Base-by-base conservation (phyloP, 805 yeast species). In the Cyberlindnera euphorbiiphila region DNA sequence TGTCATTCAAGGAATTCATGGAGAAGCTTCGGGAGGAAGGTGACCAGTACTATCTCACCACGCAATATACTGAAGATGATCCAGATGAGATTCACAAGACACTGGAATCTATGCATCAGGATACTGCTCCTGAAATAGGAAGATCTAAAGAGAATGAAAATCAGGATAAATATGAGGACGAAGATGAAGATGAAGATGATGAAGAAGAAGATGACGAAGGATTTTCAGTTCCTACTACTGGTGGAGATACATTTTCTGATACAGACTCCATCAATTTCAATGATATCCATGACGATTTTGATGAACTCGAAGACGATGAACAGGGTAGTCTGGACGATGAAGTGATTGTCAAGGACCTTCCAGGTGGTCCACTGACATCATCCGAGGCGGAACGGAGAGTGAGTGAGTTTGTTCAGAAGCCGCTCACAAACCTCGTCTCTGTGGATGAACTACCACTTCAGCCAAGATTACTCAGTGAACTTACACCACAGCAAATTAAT, bases 401-500 rank as follows among this genome's bases (percentile, higher is more conserved):
- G 2, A 56, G 50, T 22, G 80, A 76, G 30, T 60, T 80, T 5
- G 65, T 72, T 26, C 88, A 79, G 51, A 76, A 74, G 10, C 91
- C 91, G 3, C 62, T 83, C 45, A 70, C 79, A 1, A 64, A 64
- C 23, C 56, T 74, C 35, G 50, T 62, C 1, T 41, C 48, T 5
- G 25, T 39, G 16, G 36, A 42, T 8, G 42, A 39, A 0, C 54
- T 70, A 25, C 76, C 76, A 5, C 45, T 72, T 13, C 52, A 55
- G 11, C 81, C 77, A 0, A 45, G 42, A 1, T 54, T 70, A n/a
- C 56, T 78, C 38, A 49, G 58, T 8, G 54, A 50, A 3, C 55
- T 81, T 10, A 57, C 72, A 1, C 77, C 88, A 1, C 89, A 83
- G 54, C 89, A 83, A 53, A 76, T 83, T 23, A 83, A 83, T 51